Conservation (phyloP, 768 basidiomycete species). For the Boletus rubescentipes region DNA sequence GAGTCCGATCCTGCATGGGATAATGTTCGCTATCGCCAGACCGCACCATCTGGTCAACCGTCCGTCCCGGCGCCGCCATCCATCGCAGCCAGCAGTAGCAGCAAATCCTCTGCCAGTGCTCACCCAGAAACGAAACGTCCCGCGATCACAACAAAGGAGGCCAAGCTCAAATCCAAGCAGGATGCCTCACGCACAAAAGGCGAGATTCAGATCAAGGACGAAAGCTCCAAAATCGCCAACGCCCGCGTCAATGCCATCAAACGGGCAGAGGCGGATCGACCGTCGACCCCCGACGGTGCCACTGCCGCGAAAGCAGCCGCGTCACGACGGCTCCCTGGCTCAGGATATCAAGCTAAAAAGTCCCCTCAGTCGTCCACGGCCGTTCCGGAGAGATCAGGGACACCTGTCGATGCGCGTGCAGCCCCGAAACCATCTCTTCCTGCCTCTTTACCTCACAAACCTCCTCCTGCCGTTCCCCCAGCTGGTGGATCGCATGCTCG, state of each 20-base stretch:
- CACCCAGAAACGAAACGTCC: constrained; percentile 43
- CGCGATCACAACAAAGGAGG: constrained; percentile 44
- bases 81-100: constrained; percentile 18
- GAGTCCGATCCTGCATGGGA: constrained; percentile 64
- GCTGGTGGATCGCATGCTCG: constrained; percentile 27
- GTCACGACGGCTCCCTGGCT: constrained; percentile 44
- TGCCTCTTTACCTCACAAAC: constrained; percentile 35
- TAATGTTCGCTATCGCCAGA: constrained; percentile 41
- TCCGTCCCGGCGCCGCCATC: constrained; percentile 18
- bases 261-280: constrained; percentile 24
- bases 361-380: constrained; percentile 23
- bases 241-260: constrained; percentile 32
- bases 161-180: constrained; percentile 39
- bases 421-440: constrained; percentile 27
- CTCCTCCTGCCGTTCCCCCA: constrained; percentile 29
- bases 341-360: constrained; percentile 45
- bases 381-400: constrained; percentile 24
- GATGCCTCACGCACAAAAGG: constrained; percentile 32
- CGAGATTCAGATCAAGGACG: constrained; percentile 40
- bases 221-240: constrained; percentile 31
- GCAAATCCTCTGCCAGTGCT: constrained; percentile 21
- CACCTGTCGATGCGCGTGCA: constrained; percentile 29
- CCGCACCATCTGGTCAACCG: constrained; percentile 11
- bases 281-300: constrained; percentile 15
- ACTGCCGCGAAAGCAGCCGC: constrained; percentile 19